phyloP scores from a whole-genome alignment of 352 stramenopile genomes.

The Saprolegnia diclina region DNA sequence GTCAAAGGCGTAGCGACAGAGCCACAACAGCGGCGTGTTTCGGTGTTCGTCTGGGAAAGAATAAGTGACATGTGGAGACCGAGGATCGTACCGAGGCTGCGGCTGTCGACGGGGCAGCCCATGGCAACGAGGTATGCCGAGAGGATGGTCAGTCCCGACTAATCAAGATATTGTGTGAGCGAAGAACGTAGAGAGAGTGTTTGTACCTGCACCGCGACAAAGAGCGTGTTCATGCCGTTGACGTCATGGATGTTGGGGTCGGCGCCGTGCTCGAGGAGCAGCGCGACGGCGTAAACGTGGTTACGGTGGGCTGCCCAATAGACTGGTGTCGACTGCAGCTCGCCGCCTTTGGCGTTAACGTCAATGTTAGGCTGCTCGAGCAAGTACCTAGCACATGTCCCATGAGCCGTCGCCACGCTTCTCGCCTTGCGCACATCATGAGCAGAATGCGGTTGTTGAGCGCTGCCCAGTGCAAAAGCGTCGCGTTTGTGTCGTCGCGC shows the following conservation, averaged over 20 bases:
- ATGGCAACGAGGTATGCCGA: slow-evolving; percentile 73
- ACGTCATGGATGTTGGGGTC: slow-evolving; percentile 47
- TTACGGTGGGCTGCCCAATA: slow-evolving; percentile 72
- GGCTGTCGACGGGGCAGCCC: slow-evolving; percentile 55
- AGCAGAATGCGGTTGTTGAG: slow-evolving; percentile 76
- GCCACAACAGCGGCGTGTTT: slow-evolving; percentile 63
- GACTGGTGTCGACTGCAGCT: slow-evolving; percentile 59
- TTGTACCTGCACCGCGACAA: slow-evolving; percentile 51
- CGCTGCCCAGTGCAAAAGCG: slow-evolving; percentile 67
- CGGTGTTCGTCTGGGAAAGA: slow-evolving; percentile 31
- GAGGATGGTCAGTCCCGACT: slow-evolving; percentile 57
- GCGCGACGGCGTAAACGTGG: slow-evolving; percentile 72
- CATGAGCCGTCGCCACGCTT: background rate
- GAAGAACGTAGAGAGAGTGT: background rate
- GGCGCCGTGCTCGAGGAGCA: slow-evolving; percentile 57
- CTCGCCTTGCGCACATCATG: slow-evolving; percentile 41
- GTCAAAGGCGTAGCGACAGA: slow-evolving; percentile 68
- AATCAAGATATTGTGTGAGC: background rate
- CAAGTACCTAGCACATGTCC: slow-evolving; percentile 39
- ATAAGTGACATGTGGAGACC: background rate
- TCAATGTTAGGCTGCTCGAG: slow-evolving; percentile 40
- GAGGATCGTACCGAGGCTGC: slow-evolving; percentile 36
- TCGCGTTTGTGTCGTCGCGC: slow-evolving; percentile 46
- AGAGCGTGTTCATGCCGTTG: slow-evolving; percentile 53
- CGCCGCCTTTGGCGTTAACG: slow-evolving; percentile 49